A percentile compares a stretch with the other conserved stretches of the same genome.
Conservation (phyloP, 257 asterid genomes). For the Cynanchum wilfordii region DNA sequence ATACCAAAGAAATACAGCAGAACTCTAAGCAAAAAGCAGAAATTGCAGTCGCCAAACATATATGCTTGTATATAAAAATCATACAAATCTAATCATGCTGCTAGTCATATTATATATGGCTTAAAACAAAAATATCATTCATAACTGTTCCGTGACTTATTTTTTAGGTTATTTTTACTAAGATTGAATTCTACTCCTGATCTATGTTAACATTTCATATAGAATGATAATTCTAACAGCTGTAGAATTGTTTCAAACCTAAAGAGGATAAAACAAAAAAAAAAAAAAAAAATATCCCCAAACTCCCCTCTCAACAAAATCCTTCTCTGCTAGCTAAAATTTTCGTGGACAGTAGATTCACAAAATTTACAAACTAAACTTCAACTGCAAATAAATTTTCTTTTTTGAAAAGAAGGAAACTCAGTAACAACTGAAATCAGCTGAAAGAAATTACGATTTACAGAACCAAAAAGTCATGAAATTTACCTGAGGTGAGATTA, state of each 20-base stretch:
- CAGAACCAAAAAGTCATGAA: not conserved
- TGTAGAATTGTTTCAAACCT: no score
- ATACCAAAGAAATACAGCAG: not conserved
- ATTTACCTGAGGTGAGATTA: not conserved
- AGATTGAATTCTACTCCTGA: not conserved
- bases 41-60: not conserved
- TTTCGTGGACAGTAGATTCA: not conserved
- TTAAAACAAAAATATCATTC: not conserved
- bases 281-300: not conserved
- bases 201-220: not conserved
- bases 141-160: not conserved
- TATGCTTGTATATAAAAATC: not conserved
- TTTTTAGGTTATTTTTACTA: not conserved
- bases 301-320: not conserved
- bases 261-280: not conserved
- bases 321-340: not conserved
- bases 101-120: not conserved
- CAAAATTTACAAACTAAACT: not conserved
- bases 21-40: not conserved
- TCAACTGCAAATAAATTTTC: no score
- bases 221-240: not conserved
- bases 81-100: not conserved
- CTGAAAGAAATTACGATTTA: not conserved
- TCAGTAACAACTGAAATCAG: not conserved
- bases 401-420: not conserved